Percentiles rank a stretch among this genome's conserved stretches.
Conservation (phyloP, 768 basidiomycete species). For the Lactarius trivialis region DNA sequence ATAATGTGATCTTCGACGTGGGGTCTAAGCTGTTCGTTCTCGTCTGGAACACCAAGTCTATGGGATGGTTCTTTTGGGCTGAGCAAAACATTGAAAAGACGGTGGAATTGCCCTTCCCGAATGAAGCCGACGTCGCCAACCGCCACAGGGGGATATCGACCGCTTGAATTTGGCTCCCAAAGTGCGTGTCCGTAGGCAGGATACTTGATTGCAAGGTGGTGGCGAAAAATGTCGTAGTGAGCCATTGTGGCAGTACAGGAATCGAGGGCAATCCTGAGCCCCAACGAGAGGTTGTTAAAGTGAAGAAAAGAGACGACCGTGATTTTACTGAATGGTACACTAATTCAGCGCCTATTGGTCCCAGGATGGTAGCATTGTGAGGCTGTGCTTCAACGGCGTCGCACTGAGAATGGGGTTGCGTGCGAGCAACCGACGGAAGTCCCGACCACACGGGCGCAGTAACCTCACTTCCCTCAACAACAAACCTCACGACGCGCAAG, state of each 20-base stretch:
- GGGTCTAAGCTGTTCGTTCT: not conserved
- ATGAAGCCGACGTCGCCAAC: not conserved
- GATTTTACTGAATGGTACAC: too few species aligned
- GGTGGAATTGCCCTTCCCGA: not conserved
- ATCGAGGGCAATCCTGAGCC: not conserved
- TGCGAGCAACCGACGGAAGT: too few species aligned
- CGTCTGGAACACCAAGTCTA: not conserved
- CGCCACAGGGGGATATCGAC: not conserved
- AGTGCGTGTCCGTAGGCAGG: not conserved
- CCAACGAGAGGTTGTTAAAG: too few species aligned
- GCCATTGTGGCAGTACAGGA: not conserved
- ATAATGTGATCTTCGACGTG: not conserved
- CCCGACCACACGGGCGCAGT: too few species aligned
- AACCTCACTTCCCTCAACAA: too few species aligned
- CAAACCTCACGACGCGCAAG: too few species aligned
- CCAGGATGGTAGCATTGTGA: too few species aligned
- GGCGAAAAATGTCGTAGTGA: not conserved
- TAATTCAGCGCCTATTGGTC: too few species aligned
- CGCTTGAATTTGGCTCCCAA: not conserved
- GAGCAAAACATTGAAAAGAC: not conserved
- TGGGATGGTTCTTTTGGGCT: not conserved
- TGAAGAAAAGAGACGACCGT: too few species aligned
- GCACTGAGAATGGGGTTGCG: too few species aligned
- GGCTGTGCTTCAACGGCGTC: too few species aligned
- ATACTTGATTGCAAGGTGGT: not conserved